Conservation (phyloP, 345 rosid genomes). For the Trapa bicornis region DNA sequence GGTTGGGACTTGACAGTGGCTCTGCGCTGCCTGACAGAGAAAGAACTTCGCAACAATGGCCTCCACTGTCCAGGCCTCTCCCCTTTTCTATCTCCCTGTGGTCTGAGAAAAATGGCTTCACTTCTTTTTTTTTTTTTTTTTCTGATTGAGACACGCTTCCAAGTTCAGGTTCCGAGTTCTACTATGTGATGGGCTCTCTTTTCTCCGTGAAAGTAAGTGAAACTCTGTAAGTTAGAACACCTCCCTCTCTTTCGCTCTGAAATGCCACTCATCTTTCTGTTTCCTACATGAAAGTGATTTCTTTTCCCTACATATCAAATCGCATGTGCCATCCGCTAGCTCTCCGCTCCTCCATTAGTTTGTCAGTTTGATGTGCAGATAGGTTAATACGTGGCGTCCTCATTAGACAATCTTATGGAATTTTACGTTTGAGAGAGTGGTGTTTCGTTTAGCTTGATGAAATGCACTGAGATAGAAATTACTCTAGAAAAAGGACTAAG, state of each 20-base stretch:
- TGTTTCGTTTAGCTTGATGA: background rate
- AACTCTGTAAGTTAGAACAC: background rate
- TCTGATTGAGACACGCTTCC: background rate
- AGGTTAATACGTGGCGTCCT: background rate
- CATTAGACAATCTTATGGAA: background rate
- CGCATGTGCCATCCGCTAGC: background rate
- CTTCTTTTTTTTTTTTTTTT: too few relatives aligned
- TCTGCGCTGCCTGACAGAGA: background rate
- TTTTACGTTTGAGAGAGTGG: background rate
- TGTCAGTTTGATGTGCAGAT: background rate
- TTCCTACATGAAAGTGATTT: background rate
- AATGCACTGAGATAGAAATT: background rate
- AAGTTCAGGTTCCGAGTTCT: background rate
- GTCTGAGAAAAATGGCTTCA: background rate
- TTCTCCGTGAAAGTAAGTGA: constrained; percentile 2
- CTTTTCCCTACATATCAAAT: background rate
- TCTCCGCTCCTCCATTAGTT: background rate
- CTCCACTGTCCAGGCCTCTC: background rate
- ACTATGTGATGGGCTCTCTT: background rate
- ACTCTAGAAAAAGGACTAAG: background rate
- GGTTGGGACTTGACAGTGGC: background rate
- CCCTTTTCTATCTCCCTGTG: background rate
- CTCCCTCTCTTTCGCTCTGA: background rate
- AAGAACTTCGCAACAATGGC: background rate
- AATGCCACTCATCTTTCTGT: background rate